These are phyloP conservation scores for Datura wrightii DNA, from an alignment of 257 asterid genomes.

Conservation along the genomic window DNA sequence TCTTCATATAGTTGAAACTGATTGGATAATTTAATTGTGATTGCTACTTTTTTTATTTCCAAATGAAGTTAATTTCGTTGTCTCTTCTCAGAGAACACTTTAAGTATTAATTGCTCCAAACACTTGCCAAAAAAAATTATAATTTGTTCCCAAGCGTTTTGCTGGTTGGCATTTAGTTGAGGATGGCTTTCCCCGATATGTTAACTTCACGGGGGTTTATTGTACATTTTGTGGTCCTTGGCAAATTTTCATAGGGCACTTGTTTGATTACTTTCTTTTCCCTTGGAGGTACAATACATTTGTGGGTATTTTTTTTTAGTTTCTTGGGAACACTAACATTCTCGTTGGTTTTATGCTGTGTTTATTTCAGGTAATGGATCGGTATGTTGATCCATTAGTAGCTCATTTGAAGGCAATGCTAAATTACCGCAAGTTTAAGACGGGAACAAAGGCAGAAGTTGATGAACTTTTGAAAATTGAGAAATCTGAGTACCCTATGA, in stretches of 20 bases:
- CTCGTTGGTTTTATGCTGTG: slow-evolving; percentile 17
- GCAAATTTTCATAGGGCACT: neutral
- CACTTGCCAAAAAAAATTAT: neutral
- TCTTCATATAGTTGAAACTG: neutral
- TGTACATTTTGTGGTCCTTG: slow-evolving; percentile 11
- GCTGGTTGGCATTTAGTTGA: slow-evolving; percentile 19
- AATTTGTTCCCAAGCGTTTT: neutral
- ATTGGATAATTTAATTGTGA: neutral
- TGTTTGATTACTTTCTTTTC: neutral
- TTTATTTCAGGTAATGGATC: slow-evolving; percentile 84
- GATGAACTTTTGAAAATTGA: slow-evolving; percentile 83
- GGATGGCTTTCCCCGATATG: neutral
- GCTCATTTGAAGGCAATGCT: slow-evolving; percentile 89
- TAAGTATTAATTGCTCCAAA: neutral
- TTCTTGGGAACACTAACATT: neutral
- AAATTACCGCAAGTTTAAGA: slow-evolving; percentile 86
- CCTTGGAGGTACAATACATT: neutral
- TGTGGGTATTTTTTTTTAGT: neutral
- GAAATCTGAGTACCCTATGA: slow-evolving; percentile 83
- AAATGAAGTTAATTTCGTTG: neutral
- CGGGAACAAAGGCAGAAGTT: slow-evolving; percentile 80
- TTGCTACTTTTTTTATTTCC: neutral
- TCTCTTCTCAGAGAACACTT: neutral
- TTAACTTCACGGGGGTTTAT: slow-evolving; percentile 1
- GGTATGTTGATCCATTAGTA: slow-evolving; percentile 96